Conservation (phyloP, 164 flowering plant genomes). For the Warburgia ugandensis region DNA sequence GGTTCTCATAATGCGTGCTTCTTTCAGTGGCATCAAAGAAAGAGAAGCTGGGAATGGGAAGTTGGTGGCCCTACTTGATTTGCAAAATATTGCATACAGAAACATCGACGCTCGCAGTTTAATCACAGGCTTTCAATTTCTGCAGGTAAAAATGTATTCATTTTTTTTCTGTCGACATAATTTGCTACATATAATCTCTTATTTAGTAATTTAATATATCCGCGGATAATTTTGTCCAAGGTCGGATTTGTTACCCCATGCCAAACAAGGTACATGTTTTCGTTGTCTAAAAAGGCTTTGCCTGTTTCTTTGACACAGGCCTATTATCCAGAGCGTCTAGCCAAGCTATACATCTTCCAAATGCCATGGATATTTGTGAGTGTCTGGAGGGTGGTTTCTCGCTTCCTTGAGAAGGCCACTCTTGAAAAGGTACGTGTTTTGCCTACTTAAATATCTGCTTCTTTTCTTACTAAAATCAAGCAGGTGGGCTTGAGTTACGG, state of each 20-base stretch:
- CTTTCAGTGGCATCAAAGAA: conserved; percentile 53
- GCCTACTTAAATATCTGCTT: too few species aligned
- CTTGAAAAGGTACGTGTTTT: conserved; percentile 46
- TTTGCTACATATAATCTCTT: not conserved
- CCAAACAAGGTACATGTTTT: not conserved
- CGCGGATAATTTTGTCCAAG: too few species aligned
- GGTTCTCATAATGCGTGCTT: too few species aligned
- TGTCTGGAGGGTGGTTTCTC: conserved; percentile 69
- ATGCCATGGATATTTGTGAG: conserved; percentile 81
- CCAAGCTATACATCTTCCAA: conserved; percentile 42
- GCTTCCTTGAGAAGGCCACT: conserved; percentile 77
- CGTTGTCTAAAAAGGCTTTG: not conserved
- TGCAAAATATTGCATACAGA: conserved; percentile 42
- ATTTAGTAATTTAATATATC: not conserved
- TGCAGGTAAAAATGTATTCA: conserved; percentile 45
- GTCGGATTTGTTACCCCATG: too few species aligned
- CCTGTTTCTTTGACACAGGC: conserved; percentile 30
- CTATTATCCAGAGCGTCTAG: conserved; percentile 84
- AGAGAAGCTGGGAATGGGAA: conserved; percentile 72
- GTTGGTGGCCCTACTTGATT: conserved; percentile 59
- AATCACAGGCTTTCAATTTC: conserved; percentile 77
- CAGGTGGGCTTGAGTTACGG: too few species aligned
- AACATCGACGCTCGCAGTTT: conserved; percentile 74
- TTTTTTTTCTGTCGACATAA: not conserved
- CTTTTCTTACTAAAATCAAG: too few species aligned